Evolutionary conservation across 805 yeast genomes (phyloP), one percentile per base, ranked within the genome.

Genomic region (Yamadazyma laniorum): DNA sequence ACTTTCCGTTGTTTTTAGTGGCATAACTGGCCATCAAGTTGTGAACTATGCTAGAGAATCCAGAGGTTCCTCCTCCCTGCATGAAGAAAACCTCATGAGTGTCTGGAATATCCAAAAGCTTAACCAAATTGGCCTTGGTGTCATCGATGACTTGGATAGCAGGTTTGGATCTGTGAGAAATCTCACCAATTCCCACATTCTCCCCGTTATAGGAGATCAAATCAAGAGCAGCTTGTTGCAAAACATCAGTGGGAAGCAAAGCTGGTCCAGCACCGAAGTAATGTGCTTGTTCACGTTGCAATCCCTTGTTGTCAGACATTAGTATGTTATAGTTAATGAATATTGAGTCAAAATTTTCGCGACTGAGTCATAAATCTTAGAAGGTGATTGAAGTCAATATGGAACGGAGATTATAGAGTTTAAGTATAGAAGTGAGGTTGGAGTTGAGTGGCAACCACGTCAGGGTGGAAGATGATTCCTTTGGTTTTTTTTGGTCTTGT

Each of bases 231-330:
- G 97, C 96, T 65, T 86, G 82, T 63, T 87, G 82, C 38, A 93
- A 74, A 2, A 91, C 98, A 3, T 63, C 55, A 3, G 91, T 80
- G 23, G 98, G 97, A 30, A 93, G 72, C 36, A 82, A 74, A 1
- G 99, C 99, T 34, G 99, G 99, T 11, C 99, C 99, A n/a, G 99
- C 98, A 40, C 98, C 99, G 55, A 88, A 93, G 59, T 93, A 86
- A 55, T 77, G 69, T 39, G 89, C 88, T 54, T 80, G 81, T 59
- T 73, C 80, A 68, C 91, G 78, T 32, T 76, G 73, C 37, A 81
- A 61, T 17, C 30, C 9, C 9, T 21, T 21, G 6, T 21, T 6
- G 6, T 21, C 23, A 13, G 13, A 8, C 29, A 28, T 34, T 23
- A 16, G 12, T 32, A 18, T n/a, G 27, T 6, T 27, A 31, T 31